These are phyloP conservation scores for Discostella pseudostelligera DNA, from an alignment of 108 stramenopile species.

Conservation along the genomic window DNA sequence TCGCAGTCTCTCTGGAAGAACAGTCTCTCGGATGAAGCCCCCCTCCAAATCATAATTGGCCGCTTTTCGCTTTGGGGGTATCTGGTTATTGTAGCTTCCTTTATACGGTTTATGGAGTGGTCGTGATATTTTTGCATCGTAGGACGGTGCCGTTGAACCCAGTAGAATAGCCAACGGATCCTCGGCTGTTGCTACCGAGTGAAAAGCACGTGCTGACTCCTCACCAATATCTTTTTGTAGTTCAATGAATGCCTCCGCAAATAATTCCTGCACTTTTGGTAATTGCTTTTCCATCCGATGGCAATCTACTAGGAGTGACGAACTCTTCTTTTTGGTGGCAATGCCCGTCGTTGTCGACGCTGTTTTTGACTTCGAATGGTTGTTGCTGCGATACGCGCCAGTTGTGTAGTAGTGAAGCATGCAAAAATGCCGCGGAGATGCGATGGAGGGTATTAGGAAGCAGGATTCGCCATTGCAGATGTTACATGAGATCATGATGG, in stretches of 20 bases:
- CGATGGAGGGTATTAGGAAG: conserved; percentile 26
- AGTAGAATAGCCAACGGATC: conserved; percentile 54
- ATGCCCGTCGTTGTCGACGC: neutral
- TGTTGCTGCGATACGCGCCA: conserved; percentile 45
- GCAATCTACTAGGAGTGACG: conserved; percentile 36
- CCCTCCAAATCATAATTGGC: conserved; percentile 44
- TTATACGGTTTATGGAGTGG: conserved; percentile 14
- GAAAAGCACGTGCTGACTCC: conserved; percentile 59
- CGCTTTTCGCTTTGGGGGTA: neutral
- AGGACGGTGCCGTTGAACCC: conserved; percentile 27
- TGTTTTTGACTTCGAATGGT: neutral
- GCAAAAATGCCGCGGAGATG: conserved; percentile 42
- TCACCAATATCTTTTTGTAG: conserved; percentile 60
- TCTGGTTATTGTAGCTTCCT: conserved; percentile 3
- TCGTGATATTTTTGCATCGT: conserved; percentile 21
- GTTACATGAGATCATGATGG: conserved; percentile 17
- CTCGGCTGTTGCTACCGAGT: conserved; percentile 27
- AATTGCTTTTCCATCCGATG: conserved; percentile 51
- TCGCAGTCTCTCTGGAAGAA: conserved; percentile 52
- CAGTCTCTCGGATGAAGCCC: conserved; percentile 58
- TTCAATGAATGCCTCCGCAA: conserved; percentile 70
- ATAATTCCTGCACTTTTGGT: conserved; percentile 59
- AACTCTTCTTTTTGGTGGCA: conserved; percentile 32
- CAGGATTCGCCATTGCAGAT: conserved; percentile 36
- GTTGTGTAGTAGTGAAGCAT: conserved; percentile 76